Evolutionary conservation across 768 basidiomycete species (phyloP), one percentile per base, ranked within the genome.

Genomic region (Tylopilus subfusipes): DNA sequence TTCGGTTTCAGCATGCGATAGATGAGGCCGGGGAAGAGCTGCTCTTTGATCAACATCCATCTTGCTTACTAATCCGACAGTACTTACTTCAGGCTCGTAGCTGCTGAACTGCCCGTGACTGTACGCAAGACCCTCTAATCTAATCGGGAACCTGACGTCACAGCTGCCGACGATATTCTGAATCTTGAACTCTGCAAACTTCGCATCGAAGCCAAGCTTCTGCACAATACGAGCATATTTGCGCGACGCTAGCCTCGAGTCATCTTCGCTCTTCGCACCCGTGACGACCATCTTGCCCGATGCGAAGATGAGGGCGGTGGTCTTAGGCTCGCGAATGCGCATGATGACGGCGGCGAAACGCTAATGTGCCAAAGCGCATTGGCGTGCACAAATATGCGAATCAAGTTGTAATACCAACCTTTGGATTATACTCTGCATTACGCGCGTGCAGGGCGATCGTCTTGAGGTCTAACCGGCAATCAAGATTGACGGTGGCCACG

Each of bases 261-360:
- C 95, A 72, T 98, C 96, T 74, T 98, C 96, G 30, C 91, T 93
- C 81, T 98, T 99, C 45, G 97, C 97, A 69, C 97, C 97, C 38
- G 97, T 98, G 54, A 98, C 96, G 72, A 99, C 97, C 92, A 99
- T 98, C 83, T 98, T 99, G 69, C 97, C 97, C 54, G 93, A 96
- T 31, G 97, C 97, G 73, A 99, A 99, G 73, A 99, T 98, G 63
- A 99, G 85, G 22, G 96, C 97, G 48, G 97, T 99, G 55, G 97
- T 99, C 81, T 99, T 99, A 48, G 97, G 97, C 65, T 98, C 97
- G 63, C 97, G 94, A 68, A 99, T 98, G 73, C 97, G 93, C 97
- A 99, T 99, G 76, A 99, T 98, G 63, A 98, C 97, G 56, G 97
- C 97, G 64, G 96, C 97, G 79, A 99, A 99, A 88, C 97, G 97